A percentile compares a stretch with the other conserved stretches of the same genome.
These are phyloP conservation scores for Entomortierella parvispora DNA, from an alignment of 192 early-diverging fungal genomes.

Conservation along the genomic window DNA sequence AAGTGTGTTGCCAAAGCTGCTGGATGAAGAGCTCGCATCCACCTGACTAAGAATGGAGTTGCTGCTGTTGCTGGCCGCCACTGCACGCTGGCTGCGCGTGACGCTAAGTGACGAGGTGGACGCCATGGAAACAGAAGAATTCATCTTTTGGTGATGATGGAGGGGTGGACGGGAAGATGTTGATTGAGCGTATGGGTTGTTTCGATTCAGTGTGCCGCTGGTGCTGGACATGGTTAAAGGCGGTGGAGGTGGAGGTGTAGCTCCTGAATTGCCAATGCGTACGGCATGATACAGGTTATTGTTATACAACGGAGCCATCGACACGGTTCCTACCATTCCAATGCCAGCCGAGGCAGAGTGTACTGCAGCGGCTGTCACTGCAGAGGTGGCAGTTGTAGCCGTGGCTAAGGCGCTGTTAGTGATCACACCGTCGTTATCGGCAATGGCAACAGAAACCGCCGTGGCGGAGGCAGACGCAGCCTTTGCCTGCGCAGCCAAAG, in stretches of 20 bases:
- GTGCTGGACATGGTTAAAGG: neutral
- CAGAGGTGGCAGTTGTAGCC: neutral
- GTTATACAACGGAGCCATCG: neutral
- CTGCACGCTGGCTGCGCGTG: neutral
- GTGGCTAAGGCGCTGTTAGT: neutral
- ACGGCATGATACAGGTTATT: too few relatives aligned
- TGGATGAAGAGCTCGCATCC: neutral
- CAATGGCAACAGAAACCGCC: slow-evolving; percentile 1
- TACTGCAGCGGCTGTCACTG: neutral
- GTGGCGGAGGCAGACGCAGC: slow-evolving; percentile 19
- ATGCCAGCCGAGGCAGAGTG: neutral
- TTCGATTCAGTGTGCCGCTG: neutral
- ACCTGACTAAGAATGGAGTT: neutral
- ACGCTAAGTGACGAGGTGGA: slow-evolving; percentile 22
- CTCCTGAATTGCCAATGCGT: too few relatives aligned
- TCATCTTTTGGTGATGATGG: slow-evolving; percentile 6
- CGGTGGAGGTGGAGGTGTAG: neutral
- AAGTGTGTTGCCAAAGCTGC: neutral
- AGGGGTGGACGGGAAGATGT: neutral
- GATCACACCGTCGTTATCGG: slow-evolving; percentile 7
- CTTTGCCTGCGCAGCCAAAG: slow-evolving; percentile 33
- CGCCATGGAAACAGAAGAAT: slow-evolving; percentile 16
- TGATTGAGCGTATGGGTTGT: neutral
- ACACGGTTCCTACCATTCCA: neutral
- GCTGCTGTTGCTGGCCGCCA: neutral